Base-by-base conservation (phyloP, 2,329 filamentous ascomycete species). In the Ascochyta koolunga region DNA sequence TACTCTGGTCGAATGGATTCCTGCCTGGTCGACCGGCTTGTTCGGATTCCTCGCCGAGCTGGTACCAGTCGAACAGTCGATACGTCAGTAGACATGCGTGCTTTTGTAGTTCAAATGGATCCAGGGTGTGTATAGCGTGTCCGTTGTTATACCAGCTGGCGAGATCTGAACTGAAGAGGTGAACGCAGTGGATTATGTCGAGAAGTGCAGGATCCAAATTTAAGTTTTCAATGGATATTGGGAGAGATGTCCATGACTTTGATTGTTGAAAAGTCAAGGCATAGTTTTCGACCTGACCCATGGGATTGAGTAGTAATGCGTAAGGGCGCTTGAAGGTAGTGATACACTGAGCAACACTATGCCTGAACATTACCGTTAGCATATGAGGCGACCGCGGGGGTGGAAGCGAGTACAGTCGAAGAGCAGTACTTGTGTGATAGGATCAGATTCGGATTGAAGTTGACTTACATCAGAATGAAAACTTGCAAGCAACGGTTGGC, bases 31-130 rank as follows among this genome's bases (percentile, higher is more conserved):
- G 15, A 21, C 15, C 32, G 4, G 32, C 44, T 11, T 24, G 10
- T 19, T 48, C 47, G 10, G 24, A 32, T 29, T 60, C 53, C 50
- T 63, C 58, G 29, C 48, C 58, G 22, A 35, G 25, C 35, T 64
- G 64, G 36, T 68, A 67, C 68, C 69, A 72, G 40, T 65, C 57
- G 29, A 70, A 67, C 0, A 72, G 54, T 11, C 64, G 51, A 39
- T 69, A 68, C 31, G 61, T 56, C 11, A 73, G 54, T 5, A 71
- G 49, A 25, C 54, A 64, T 9, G 55, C 61, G 32, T 72, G 65
- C 31, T 72, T 72, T 43, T 73, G 69, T 19, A 72, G 58, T 9
- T 71, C 68, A 11, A 72, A 51, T 0, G 70, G 60, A 32, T 69
- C 68, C 4, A 68, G 27, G n/a, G 8, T 16, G 27, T 36, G 4